Evolutionary conservation across 2,329 filamentous ascomycete genomes (phyloP).

Genomic region (Aspergillus jensenii): DNA sequence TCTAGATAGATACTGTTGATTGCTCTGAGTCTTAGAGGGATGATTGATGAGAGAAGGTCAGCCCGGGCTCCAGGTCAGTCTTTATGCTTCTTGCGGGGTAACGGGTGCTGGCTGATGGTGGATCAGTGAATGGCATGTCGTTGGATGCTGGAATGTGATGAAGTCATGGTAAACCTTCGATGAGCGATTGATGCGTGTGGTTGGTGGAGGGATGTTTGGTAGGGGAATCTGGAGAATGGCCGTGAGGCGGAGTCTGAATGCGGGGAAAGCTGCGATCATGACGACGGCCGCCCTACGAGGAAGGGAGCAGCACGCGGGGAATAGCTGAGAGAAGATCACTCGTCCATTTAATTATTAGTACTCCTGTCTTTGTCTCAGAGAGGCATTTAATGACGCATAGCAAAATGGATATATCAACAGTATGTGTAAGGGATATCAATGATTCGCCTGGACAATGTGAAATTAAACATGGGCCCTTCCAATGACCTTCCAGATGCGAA

Average conservation of each 20-base stretch:
- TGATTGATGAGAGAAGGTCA: background rate
- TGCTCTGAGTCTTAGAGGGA: background rate
- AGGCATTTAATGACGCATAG: background rate
- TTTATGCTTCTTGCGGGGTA: conserved; percentile 1
- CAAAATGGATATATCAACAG: background rate
- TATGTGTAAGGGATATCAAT: conserved; percentile 3
- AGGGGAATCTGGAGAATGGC: background rate
- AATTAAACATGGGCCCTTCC: background rate
- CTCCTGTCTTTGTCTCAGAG: background rate
- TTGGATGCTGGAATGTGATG: conserved; percentile 1
- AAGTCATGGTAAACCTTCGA: conserved; percentile 5
- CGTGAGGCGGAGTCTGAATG: conserved; percentile 1
- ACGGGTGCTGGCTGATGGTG: background rate
- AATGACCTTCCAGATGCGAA: conserved; percentile 1
- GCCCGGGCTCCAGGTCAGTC: background rate
- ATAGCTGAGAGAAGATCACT: background rate
- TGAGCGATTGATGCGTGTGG: background rate
- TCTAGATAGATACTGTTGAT: background rate
- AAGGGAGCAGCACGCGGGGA: background rate
- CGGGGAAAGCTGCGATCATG: conserved; percentile 10
- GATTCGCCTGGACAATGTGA: background rate
- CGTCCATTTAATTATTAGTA: too few species aligned
- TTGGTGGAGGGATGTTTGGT: background rate
- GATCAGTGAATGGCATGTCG: background rate
- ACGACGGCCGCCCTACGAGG: background rate